Base-by-base conservation (phyloP, 2,329 filamentous ascomycete genomes). In the Aquanectria penicillioides region DNA sequence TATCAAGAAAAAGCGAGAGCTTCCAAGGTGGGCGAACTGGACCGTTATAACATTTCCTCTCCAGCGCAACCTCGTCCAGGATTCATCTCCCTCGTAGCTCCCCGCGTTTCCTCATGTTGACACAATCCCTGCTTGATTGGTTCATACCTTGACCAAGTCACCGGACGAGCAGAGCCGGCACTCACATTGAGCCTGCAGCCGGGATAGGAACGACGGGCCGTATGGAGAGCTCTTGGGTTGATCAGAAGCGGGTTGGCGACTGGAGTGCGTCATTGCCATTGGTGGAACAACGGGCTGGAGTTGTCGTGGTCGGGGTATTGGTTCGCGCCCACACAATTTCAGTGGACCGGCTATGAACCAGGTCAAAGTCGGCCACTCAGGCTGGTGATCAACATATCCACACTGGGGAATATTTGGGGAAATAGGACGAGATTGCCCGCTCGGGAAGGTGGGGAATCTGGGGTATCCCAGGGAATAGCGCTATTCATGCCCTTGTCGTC, bases 201-300 rank as follows among this genome's bases (percentile, higher is more conserved):
- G 37, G 40, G 40, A n/a, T 62, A 69, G 67, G 67, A 69, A 59
- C 64, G 54, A 64, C 67, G 67, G 67, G 54, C 67, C 67, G 67
- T 53, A 7, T 22, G 56, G 15, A 38, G 36, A 54, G 15, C 25
- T 40, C 29, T 51, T 34, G 41, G 44, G 50, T 37, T 17, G 15
- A 29, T 4, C 25, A 12, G 11, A 48, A 23, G 34, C 52, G 57
- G 54, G 22, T 46, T 49, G 53, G 34, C 38, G 25, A 10, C 34
- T 25, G 28, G 33, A 34, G 13, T 11, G 9, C 38, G 20, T 29
- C 23, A 22, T 10, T 20, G 11, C 47, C 18, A 69, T 69, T 69
- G 67, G 67, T 69, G 67, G 67, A 69, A 69, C 56, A 69, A 64
- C 57, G 28, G 59, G 59, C 55, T 47, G 60, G 56, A 52, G 28